Evolutionary conservation across 345 rosid species (phyloP), one percentile per base, ranked within the genome.

Genomic region (Aquilaria sinensis): DNA sequence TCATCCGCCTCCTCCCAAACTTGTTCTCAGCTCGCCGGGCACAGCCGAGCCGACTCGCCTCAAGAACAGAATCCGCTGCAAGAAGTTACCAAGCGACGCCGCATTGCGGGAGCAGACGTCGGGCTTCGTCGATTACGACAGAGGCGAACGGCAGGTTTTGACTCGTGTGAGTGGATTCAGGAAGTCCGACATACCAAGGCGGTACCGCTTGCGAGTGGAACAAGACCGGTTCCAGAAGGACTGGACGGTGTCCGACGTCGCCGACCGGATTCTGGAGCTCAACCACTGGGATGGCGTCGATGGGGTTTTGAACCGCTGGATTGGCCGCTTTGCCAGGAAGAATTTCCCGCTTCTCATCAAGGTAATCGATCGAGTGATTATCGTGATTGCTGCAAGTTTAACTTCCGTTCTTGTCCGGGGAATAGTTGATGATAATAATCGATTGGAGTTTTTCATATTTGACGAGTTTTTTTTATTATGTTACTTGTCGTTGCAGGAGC

Each of bases 151-250:
- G 67, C 79, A 70, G 51, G 87, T 87, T 50, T 77, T 79, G 41
- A 80, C 87, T 64, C 85, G 76, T 2, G 70, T 89, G 46, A 68
- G 70, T 61, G 98, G 98, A 49, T 62, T 85, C 68, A 63, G 83
- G 52, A 87, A 87, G 80, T 67, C 75, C 41, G 85, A 92, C 53
- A 75, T 89, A 1, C 82, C 87, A 6, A 80, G 73, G 67, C 87
- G 86, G 9, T 71, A 87, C 71, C 83, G 89, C 43, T 34, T 87
- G 29, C 73, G 80, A 2, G 91, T 84, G 2, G 74, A 75, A 56
- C 78, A 76, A 34, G 85, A 92, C 68, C 78, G 93, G 68, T 87
- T 89, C 78, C 96, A 92, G 80, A 85, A 77, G 78, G 96, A 92
- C 80, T 92, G 92, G 96, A 71, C 72, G 29, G 73, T 92, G n/a